These are phyloP conservation scores for Oenanthe sinensis DNA, from an alignment of 129 eudicot species.

Conservation along the genomic window DNA sequence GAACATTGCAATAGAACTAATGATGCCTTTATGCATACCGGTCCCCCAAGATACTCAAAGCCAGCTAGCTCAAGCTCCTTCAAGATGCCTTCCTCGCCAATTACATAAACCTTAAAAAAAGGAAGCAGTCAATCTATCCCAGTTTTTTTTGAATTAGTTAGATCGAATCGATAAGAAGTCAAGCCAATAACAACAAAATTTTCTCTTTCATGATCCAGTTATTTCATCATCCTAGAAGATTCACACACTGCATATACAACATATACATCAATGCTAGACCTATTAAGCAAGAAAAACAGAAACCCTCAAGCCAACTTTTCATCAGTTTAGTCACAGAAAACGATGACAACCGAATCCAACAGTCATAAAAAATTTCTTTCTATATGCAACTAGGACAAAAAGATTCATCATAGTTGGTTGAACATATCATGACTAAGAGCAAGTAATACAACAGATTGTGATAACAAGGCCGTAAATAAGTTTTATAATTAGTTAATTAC, in stretches of 20 bases:
- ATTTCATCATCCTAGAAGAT: neutral
- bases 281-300: neutral
- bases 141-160: neutral
- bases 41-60: slow-evolving; percentile 86
- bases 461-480: neutral
- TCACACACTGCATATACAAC: neutral
- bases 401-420: neutral
- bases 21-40: slow-evolving; percentile 46
- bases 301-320: neutral
- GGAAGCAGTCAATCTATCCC: neutral
- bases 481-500: neutral
- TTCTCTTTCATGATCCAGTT: neutral
- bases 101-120: slow-evolving; percentile 67
- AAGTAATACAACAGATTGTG: neutral
- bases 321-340: neutral
- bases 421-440: neutral
- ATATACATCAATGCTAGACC: neutral
- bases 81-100: slow-evolving; percentile 96
- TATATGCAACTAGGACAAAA: neutral
- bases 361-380: neutral
- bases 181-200: slow-evolving; percentile 2
- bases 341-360: neutral
- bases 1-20: neutral
- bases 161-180: slow-evolving; percentile 3
- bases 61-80: slow-evolving; percentile 99